Evolutionary conservation across 2,329 filamentous ascomycete species (phyloP).

Genomic region (Claviceps sp.): DNA sequence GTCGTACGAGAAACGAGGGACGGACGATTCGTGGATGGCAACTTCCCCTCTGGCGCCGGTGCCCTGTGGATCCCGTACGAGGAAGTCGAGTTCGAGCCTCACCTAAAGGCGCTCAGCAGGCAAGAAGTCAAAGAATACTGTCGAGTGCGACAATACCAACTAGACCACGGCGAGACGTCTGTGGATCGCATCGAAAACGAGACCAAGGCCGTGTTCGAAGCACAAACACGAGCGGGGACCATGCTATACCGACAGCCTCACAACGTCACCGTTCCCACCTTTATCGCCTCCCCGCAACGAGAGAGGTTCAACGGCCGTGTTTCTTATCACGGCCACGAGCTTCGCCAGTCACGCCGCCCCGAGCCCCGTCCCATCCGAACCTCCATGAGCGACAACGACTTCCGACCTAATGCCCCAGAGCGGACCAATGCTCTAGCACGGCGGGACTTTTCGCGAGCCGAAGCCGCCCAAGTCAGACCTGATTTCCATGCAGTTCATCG

Average conservation of each 20-base stretch:
- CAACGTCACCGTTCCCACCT: conserved; percentile 10
- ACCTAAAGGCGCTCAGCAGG: conserved; percentile 36
- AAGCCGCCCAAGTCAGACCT: conserved; percentile 36
- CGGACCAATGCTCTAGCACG: conserved; percentile 35
- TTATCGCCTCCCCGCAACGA: conserved; percentile 12
- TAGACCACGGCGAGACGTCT: conserved; percentile 37
- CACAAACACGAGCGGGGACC: conserved; percentile 29
- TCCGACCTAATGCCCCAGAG: conserved; percentile 21
- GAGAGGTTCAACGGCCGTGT: conserved; percentile 7
- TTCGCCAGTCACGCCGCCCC: conserved; percentile 29
- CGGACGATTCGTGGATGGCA: conserved; percentile 42
- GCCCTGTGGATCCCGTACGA: conserved; percentile 51
- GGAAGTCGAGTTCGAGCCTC: conserved; percentile 44
- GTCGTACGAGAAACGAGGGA: conserved; percentile 46
- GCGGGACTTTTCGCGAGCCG: conserved; percentile 38
- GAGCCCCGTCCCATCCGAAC: conserved; percentile 20
- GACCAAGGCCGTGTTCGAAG: conserved; percentile 35
- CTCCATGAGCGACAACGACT: conserved; percentile 11
- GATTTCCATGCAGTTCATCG: conserved; percentile 32
- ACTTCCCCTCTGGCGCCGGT: conserved; percentile 46
- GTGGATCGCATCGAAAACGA: conserved; percentile 38
- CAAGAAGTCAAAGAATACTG: conserved; percentile 51
- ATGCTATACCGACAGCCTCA: conserved; percentile 13
- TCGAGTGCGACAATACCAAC: conserved; percentile 44
- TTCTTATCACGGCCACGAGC: conserved; percentile 22